phyloP scores from a whole-genome alignment of 345 rosid genomes.

The Salix brachista region DNA sequence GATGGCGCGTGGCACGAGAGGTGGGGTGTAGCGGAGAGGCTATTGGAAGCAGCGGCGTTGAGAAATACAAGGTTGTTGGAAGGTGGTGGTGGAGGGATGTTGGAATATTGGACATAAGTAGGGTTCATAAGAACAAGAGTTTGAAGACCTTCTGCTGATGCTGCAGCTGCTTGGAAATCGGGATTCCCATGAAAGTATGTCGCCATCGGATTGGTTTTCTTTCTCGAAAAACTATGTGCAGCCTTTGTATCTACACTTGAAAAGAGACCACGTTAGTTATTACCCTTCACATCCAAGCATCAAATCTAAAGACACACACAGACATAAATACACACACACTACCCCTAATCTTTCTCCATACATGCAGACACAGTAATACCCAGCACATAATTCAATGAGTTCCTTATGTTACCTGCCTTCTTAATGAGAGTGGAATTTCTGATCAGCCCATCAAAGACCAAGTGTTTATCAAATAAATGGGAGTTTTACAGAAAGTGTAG shows the following conservation, averaged over 20 bases:
- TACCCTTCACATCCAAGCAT: constrained; percentile 23
- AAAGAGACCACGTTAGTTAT: constrained; percentile 11
- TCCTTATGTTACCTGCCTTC: too few species aligned
- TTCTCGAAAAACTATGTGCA: constrained; percentile 3
- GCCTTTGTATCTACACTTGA: constrained; percentile 16
- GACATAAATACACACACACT: too few species aligned
- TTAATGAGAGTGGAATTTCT: too few species aligned
- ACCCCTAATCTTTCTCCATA: too few species aligned
- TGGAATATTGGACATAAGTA: constrained; percentile 75
- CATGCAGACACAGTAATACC: too few species aligned
- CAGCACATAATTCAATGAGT: too few species aligned
- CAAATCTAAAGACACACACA: neutral
- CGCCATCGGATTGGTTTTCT: constrained; percentile 47
- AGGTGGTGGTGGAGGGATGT: constrained; percentile 41
- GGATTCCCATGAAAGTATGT: constrained; percentile 76
- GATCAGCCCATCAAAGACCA: too few species aligned
- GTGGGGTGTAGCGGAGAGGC: constrained; percentile 22
- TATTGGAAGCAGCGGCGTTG: too few species aligned
- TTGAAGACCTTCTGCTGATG: constrained; percentile 64
- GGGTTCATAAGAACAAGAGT: constrained; percentile 98
- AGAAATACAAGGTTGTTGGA: constrained; percentile 6
- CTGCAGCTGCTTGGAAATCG: constrained; percentile 49
- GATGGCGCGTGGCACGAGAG: constrained; percentile 50
- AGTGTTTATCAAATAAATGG: too few species aligned
- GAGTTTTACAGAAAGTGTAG: too few species aligned